These are phyloP conservation scores for Saussurea involucrata DNA, from an alignment of 129 eudicot species.

Conservation along the genomic window DNA sequence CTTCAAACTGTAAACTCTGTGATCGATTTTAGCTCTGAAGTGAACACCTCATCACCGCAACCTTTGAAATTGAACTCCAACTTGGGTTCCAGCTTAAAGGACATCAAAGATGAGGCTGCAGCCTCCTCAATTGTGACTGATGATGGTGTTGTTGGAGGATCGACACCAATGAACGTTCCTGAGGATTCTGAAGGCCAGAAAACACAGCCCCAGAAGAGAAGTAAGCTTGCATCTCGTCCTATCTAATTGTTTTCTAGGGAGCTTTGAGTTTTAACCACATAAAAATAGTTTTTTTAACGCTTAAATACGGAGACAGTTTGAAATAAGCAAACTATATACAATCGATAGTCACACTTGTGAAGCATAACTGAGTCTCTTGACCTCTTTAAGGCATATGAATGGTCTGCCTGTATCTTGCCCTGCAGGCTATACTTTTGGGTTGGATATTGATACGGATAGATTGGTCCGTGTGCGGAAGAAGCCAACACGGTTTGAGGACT, in stretches of 20 bases:
- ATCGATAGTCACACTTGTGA: not conserved
- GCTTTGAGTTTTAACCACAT: not conserved
- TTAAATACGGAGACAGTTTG: not conserved
- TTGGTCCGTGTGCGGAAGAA: too few species aligned
- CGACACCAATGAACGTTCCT: not conserved
- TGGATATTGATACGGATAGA: not conserved
- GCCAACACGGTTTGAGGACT: too few species aligned
- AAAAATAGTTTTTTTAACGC: not conserved
- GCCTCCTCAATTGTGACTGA: not conserved
- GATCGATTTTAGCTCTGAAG: conserved; percentile 11
- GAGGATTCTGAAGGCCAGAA: not conserved
- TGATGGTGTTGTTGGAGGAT: not conserved
- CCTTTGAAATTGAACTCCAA: not conserved
- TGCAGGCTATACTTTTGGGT: not conserved
- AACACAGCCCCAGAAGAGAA: not conserved
- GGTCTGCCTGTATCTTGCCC: not conserved
- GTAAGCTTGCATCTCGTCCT: not conserved
- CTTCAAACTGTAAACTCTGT: conserved; percentile 26
- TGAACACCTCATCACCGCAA: conserved; percentile 8
- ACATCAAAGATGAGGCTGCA: not conserved
- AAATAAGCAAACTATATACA: not conserved
- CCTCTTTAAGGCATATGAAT: not conserved
- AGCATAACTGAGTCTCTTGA: not conserved
- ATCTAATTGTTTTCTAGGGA: not conserved
- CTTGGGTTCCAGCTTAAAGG: conserved; percentile 6